Evolutionary conservation across 2,329 filamentous ascomycete genomes (phyloP), one percentile per base, ranked within the genome.

Genomic region (Neonectria coccinea): DNA sequence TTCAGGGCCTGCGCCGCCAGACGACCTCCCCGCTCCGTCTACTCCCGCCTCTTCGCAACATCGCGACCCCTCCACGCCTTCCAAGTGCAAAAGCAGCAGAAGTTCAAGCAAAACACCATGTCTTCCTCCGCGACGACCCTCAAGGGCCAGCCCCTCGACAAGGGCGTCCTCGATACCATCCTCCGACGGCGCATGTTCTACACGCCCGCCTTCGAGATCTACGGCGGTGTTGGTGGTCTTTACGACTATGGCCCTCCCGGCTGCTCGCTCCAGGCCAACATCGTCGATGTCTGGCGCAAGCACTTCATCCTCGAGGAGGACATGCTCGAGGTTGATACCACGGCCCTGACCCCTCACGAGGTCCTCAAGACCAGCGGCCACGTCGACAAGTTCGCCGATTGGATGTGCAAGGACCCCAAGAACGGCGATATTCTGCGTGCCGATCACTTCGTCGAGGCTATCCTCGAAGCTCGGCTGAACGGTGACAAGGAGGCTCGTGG

Each of bases 391-490:
- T 98, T 98, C 77, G 92, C 93, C 80, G 95, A 98, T 80, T 98
- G 92, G 93, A 97, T 98, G 94, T 97, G 93, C 89, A 97, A 97
- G 82, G 96, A 99, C 80, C 93, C 95, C 68, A 97, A 97, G 86
- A 97, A 91, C 75, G 96, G 96, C 78, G 96, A 99, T 80, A 97
- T 97, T 76, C 89, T 99, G 78, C 90, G 96, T 73, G 94, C 96
- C 63, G 96, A 99, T 78, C 96, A 99, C 83, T 88, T 98, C 74
- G 94, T 99, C 71, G 94, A 98, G 85, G 93, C 97, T 74, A 90
- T 97, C 41, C 88, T 99, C 56, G 94, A 97, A 84, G 84, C 88
- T 52, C 88, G 96, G 42, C 82, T 99, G 66, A 95, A 94, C 81
- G 94, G 93, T 57, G 90, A 98, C 83, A 96, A 96, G 84, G 91